Percentiles rank a stretch among this genome's conserved stretches.
These are phyloP conservation scores for Inonotus obliquus DNA, from an alignment of 1,284 basidiomycete genomes.

Conservation along the genomic window DNA sequence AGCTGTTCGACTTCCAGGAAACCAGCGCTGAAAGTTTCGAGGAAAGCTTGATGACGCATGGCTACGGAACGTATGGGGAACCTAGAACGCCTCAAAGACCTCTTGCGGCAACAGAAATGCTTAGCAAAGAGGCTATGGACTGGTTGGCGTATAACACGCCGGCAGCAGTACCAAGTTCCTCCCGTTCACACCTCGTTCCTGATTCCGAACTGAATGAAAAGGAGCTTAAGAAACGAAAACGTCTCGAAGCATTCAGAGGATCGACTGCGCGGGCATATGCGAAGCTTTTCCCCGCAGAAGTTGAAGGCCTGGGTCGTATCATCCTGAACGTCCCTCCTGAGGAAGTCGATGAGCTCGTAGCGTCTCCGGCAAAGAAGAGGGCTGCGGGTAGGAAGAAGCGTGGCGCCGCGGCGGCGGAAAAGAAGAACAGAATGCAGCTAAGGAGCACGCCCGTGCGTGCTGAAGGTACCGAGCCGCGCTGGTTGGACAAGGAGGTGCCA, in stretches of 20 bases:
- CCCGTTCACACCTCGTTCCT: neutral
- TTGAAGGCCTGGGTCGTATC: constrained; percentile 64
- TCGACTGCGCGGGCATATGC: constrained; percentile 23
- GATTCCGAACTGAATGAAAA: constrained; percentile 45
- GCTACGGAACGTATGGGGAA: constrained; percentile 48
- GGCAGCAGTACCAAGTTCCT: neutral
- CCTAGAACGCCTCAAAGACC: constrained; percentile 26
- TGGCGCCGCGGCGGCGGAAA: constrained; percentile 20
- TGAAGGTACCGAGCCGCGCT: constrained; percentile 50
- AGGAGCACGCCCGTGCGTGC: constrained; percentile 10
- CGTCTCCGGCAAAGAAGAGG: constrained; percentile 32
- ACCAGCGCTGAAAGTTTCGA: constrained; percentile 79
- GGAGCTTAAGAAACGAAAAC: constrained; percentile 56
- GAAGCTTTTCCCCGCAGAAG: constrained; percentile 51
- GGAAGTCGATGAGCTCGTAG: constrained; percentile 24
- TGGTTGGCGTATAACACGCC: constrained; percentile 24
- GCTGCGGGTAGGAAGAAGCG: constrained; percentile 32
- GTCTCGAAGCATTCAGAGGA: constrained; percentile 56
- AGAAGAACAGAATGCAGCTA: constrained; percentile 13
- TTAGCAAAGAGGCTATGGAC: constrained; percentile 31
- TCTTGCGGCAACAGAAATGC: constrained; percentile 17
- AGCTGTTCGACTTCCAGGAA: constrained; percentile 58
- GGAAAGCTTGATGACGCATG: constrained; percentile 72
- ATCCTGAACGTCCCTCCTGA: constrained; percentile 46
- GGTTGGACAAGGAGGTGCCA: constrained; percentile 72